Evolutionary conservation across 441 rosid species (phyloP).

Genomic region (Croton laevigatus): DNA sequence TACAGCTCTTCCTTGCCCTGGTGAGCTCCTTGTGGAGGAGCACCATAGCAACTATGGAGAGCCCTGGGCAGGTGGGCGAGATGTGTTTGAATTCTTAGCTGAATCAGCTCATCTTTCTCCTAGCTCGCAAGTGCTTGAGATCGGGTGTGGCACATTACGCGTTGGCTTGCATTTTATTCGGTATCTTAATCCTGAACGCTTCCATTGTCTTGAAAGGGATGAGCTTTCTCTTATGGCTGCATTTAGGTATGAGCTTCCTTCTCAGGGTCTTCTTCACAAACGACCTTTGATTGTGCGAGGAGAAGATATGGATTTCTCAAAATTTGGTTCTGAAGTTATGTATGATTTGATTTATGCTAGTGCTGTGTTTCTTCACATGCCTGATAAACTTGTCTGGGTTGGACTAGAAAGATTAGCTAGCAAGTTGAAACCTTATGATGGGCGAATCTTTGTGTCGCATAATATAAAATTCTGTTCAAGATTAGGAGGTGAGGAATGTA

Average conservation of each 20-base stretch:
- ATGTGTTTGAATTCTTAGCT: slow-evolving; percentile 89
- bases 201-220: slow-evolving; percentile 85
- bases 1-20: slow-evolving; percentile 84
- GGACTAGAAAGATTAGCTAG: slow-evolving; percentile 70
- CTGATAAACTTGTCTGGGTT: slow-evolving; percentile 89
- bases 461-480: slow-evolving; percentile 87
- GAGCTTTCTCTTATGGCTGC: slow-evolving; percentile 97
- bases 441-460: slow-evolving; percentile 87
- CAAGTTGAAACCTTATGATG: slow-evolving; percentile 66
- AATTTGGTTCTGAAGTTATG: slow-evolving; percentile 52
- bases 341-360: slow-evolving; percentile 93
- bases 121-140: slow-evolving; percentile 69
- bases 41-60: slow-evolving; percentile 98
- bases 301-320: slow-evolving; percentile 83
- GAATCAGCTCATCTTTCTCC: slow-evolving; percentile 55
- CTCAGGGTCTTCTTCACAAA: slow-evolving; percentile 83
- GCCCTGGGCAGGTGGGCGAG: slow-evolving; percentile 98
- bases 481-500: slow-evolving; percentile 75
- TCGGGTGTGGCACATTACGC: slow-evolving; percentile 95
- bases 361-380: slow-evolving; percentile 98
- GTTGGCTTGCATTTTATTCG: slow-evolving; percentile 92
- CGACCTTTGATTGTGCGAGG: slow-evolving; percentile 81
- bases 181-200: slow-evolving; percentile 55
- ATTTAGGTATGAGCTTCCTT: slow-evolving; percentile 87
- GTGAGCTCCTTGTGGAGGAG: slow-evolving; percentile 93